Percentiles rank a stretch among this genome's conserved stretches.
Evolutionary conservation across 78 protist genomes (phyloP).

Genomic region (Bigelowiella natans): DNA sequence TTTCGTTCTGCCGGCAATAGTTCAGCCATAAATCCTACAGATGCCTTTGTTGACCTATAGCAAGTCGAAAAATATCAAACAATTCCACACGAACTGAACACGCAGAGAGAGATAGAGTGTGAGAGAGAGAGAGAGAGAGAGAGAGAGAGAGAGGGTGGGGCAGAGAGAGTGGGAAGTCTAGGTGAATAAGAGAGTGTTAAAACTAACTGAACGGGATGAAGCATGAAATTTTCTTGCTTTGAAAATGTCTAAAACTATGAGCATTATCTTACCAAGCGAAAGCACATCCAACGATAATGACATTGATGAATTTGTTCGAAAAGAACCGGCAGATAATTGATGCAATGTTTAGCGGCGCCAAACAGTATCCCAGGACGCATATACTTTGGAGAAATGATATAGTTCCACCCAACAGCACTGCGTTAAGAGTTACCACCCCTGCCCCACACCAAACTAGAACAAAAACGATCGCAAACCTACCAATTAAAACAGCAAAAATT

Average conservation of each 20-base stretch:
- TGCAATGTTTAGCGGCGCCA: constrained; percentile 10
- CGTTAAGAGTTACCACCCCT: constrained; percentile 23
- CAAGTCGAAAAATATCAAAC: too few species aligned
- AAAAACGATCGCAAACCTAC: constrained; percentile 15
- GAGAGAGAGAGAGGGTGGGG: background rate
- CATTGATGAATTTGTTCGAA: background rate
- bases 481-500: background rate
- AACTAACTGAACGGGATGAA: too few species aligned
- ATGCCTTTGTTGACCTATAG: background rate
- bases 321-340: background rate
- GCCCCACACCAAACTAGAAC: constrained; percentile 34
- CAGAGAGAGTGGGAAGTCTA: background rate
- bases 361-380: constrained; percentile 23
- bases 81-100: background rate
- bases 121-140: constrained; percentile 1
- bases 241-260: too few species aligned
- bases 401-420: constrained; percentile 19
- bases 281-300: background rate
- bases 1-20: background rate
- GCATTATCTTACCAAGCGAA: background rate
- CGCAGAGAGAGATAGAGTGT: background rate
- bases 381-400: constrained; percentile 28
- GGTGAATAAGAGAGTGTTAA: background rate
- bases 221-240: too few species aligned
- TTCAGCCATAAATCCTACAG: constrained; percentile 14